Evolutionary conservation across 768 basidiomycete species (phyloP).

Genomic region (Neoboletus magnificus): DNA sequence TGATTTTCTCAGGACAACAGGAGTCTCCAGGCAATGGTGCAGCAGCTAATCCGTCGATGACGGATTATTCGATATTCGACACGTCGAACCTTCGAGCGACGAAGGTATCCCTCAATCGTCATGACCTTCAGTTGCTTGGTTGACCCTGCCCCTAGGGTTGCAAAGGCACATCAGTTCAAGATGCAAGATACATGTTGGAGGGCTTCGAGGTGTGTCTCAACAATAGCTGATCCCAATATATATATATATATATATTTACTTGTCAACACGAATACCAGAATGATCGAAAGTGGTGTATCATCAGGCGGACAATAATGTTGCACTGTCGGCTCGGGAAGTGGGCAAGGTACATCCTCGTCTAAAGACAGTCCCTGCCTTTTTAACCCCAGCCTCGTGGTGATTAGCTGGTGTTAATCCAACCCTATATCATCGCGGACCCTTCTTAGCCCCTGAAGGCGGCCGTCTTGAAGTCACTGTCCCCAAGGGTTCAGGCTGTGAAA

Average conservation of each 20-base stretch:
- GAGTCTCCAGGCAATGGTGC: not conserved
- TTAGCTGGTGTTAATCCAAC: conserved; percentile 67
- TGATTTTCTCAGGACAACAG: conserved; percentile 12
- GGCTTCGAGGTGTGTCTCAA: conserved; percentile 57
- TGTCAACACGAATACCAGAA: conserved; percentile 39
- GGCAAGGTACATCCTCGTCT: conserved; percentile 43
- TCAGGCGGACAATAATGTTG: conserved; percentile 47
- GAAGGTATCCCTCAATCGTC: conserved; percentile 38
- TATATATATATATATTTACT: not conserved
- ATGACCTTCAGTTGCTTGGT: not conserved
- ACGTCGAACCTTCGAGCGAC: conserved; percentile 42
- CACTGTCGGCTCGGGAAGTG: conserved; percentile 66
- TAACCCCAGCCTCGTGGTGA: conserved; percentile 1
- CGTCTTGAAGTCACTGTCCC: conserved; percentile 58
- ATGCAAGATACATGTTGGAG: conserved; percentile 52
- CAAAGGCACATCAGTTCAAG: conserved; percentile 58
- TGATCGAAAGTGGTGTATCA: conserved; percentile 69
- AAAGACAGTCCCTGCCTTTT: not conserved
- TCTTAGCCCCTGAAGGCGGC: conserved; percentile 44
- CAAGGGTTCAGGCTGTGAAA: conserved; percentile 50
- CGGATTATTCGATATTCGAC: conserved; percentile 24
- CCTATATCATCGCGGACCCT: conserved; percentile 49
- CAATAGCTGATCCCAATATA: not conserved
- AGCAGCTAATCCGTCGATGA: not conserved
- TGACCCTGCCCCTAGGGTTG: conserved; percentile 56